Evolutionary conservation across 2,329 filamentous ascomycete genomes (phyloP), one percentile per base, ranked within the genome.

Genomic region (Coleophoma crateriformis): DNA sequence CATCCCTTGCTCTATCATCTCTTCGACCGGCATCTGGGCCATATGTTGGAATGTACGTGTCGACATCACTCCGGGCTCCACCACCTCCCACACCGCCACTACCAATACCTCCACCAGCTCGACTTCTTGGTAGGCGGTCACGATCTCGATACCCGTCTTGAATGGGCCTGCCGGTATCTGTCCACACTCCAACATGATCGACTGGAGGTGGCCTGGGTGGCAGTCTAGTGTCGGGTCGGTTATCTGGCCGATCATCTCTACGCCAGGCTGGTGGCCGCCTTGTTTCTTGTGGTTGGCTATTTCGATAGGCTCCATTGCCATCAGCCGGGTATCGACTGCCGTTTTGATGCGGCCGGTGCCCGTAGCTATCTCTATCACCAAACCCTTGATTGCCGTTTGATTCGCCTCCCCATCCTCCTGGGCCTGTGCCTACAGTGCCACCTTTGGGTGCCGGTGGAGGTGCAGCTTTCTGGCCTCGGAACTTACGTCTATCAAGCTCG

Each of bases 401-500:
- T 33, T 62, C 60, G 15, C 55, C 58, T 46, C 60, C 59, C 61
- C 63, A 64, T 12, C 55, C 58, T 34, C 59, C 66, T 10, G 76
- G 74, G 8, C 75, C 81, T 61, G 90, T 82, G 13, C 92, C 92
- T 3, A 96, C 90, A 1, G 89, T 90, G 4, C 90, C 92, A 12
- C 91, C 92, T 58, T 92, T 90, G 0, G 94, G 94, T 1, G 92
- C 94, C 12, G 94, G 92, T 4, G 92, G 92, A 11, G 92, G 77
- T 19, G 85, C 87, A 19, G 87, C 87, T 63, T 89, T 89, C 61
- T 94, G 86, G 51, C 90, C 87, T 57, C 95, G 86, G 59, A 90
- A 92, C 68, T 92, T 95, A 65, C 90, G 83, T 46, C 92, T 82
- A 65, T 99, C 94, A n/a, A 97, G 75, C 68, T 99, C 94, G 68